Percentiles rank a stretch among this genome's conserved stretches.
These are phyloP conservation scores for Mycena albidolilacea DNA, from an alignment of 768 basidiomycete species.

Conservation along the genomic window DNA sequence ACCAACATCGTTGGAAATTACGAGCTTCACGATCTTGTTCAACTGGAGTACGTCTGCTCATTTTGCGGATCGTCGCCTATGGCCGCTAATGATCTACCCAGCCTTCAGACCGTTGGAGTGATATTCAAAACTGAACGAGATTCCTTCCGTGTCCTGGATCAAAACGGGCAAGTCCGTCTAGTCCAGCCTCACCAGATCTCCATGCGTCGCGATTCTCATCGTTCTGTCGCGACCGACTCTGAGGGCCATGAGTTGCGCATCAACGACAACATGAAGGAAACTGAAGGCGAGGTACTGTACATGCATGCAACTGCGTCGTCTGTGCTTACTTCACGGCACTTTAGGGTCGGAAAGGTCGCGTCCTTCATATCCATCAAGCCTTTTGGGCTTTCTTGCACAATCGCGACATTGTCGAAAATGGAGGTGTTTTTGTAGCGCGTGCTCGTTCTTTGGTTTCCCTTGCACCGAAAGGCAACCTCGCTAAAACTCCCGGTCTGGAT, in stretches of 20 bases:
- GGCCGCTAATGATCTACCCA: conserved; percentile 49
- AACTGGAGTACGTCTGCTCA: conserved; percentile 84
- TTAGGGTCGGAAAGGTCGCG: conserved; percentile 88
- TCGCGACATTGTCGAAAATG: conserved; percentile 90
- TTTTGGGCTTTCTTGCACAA: conserved; percentile 96
- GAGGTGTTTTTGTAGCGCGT: conserved; percentile 95
- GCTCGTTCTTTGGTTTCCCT: conserved; percentile 86
- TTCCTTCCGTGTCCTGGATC: conserved; percentile 96
- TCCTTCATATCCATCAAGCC: conserved; percentile 95
- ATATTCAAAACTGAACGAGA: conserved; percentile 98
- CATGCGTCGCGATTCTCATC: conserved; percentile 86
- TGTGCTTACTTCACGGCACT: background rate
- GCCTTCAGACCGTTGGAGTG: conserved; percentile 94
- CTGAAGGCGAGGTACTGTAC: conserved; percentile 80
- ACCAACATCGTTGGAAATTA: conserved; percentile 94
- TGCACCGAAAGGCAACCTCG: conserved; percentile 86
- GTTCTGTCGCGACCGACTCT: conserved; percentile 90
- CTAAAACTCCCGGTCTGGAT: conserved; percentile 77
- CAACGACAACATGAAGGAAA: conserved; percentile 94
- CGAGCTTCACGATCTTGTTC: conserved; percentile 96
- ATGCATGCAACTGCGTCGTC: background rate
- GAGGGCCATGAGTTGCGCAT: conserved; percentile 89
- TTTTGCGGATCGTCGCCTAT: background rate
- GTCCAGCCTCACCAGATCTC: conserved; percentile 96
- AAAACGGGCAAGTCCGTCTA: conserved; percentile 89